Percentiles rank a stretch among this genome's conserved stretches.
Conservation (phyloP, 441 rosid genomes). For the Syzygium malaccense region DNA sequence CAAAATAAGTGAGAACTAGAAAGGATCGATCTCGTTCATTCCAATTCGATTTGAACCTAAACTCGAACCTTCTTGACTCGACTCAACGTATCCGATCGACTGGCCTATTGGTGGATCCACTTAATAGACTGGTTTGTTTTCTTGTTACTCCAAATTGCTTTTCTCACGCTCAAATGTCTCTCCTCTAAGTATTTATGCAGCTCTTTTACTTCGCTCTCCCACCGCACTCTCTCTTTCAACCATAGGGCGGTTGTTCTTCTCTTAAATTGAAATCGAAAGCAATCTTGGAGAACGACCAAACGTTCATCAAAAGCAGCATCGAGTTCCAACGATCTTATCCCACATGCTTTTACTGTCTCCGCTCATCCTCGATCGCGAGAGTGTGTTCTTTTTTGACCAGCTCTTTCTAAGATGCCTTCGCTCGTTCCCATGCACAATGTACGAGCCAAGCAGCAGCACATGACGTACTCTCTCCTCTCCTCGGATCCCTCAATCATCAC, state of each 20-base stretch:
- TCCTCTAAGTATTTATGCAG: background rate
- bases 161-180: background rate
- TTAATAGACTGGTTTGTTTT: background rate
- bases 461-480: conserved; percentile 19
- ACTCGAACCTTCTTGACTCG: background rate
- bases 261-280: background rate
- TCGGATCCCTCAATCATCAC: conserved; percentile 52
- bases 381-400: conserved; percentile 21
- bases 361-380: background rate
- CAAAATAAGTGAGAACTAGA: background rate
- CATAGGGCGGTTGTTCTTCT: background rate
- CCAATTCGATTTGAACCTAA: background rate
- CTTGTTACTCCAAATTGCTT: background rate
- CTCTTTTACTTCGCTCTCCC: background rate
- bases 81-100: background rate
- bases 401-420: background rate
- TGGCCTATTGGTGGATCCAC: background rate
- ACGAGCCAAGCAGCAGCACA: conserved; percentile 12
- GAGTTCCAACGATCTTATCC: conserved; percentile 3
- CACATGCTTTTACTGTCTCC: conserved; percentile 1
- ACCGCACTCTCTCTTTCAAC: background rate
- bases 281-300: conserved; percentile 24
- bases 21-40: background rate
- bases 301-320: conserved; percentile 13
- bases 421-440: background rate